Percentiles rank a stretch among this genome's conserved stretches.
These are phyloP conservation scores for Metschnikowia gelsemii DNA, from an alignment of 805 yeast genomes.

Conservation along the genomic window DNA sequence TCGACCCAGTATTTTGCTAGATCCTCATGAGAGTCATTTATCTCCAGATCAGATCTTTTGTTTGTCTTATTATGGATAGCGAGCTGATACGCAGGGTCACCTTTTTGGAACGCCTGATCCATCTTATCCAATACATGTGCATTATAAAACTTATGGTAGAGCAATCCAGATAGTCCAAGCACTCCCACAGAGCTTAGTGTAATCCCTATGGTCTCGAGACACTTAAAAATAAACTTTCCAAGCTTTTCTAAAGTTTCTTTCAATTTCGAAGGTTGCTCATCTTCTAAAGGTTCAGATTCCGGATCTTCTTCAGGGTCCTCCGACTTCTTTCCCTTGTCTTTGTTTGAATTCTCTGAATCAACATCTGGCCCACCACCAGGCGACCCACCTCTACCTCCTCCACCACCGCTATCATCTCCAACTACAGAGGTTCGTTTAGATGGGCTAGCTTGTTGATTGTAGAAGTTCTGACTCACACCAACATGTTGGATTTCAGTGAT, in stretches of 20 bases:
- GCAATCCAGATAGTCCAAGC: constrained; percentile 68
- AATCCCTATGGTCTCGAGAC: constrained; percentile 67
- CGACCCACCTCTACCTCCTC: constrained; percentile 3
- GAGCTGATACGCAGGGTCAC: constrained; percentile 62
- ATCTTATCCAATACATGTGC: constrained; percentile 62
- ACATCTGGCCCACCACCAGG: constrained; percentile 8
- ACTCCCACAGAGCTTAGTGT: constrained; percentile 68
- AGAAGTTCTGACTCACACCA: constrained; percentile 1
- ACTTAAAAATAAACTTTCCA: constrained; percentile 36
- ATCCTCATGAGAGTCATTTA: constrained; percentile 26
- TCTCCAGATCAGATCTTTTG: constrained; percentile 21
- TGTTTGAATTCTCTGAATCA: constrained; percentile 6
- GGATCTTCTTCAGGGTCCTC: constrained; percentile 14
- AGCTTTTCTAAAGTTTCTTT: constrained; percentile 23
- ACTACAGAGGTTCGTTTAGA: neutral
- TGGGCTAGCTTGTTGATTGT: neutral
- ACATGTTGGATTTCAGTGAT: constrained; percentile 8
- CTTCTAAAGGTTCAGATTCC: constrained; percentile 14
- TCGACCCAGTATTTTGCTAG: constrained; percentile 55
- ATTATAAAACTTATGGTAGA: constrained; percentile 64
- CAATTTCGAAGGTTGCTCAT: constrained; percentile 19
- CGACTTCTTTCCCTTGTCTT: constrained; percentile 10
- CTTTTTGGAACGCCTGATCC: constrained; percentile 62
- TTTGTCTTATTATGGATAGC: constrained; percentile 51
- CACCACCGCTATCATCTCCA: neutral